Conservation (phyloP, 2,329 filamentous ascomycete species). For the Geosmithia putterillii region DNA sequence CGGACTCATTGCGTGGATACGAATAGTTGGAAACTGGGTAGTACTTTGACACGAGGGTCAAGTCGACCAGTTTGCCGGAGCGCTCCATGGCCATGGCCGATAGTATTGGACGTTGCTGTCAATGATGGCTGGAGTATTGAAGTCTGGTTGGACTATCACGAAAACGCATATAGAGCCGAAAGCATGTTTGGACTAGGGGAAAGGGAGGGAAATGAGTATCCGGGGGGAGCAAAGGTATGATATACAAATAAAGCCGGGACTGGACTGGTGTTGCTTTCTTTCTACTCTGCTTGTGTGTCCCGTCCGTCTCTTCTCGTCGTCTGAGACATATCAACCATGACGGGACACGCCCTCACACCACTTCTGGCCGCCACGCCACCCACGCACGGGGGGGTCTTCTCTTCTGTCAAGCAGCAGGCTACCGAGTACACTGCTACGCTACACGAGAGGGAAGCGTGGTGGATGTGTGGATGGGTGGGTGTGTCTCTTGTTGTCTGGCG, state of each 20-base stretch:
- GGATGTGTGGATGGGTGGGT: no score
- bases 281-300: not conserved
- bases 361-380: not conserved
- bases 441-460: no score
- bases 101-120: not conserved
- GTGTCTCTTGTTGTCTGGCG: not conserved
- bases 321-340: not conserved
- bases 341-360: no score
- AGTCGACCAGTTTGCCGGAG: constrained; percentile 20
- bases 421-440: no score
- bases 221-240: constrained; percentile 4
- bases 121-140: no score
- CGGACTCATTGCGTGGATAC: constrained; percentile 18
- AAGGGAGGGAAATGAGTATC: not conserved
- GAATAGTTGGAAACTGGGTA: constrained; percentile 27
- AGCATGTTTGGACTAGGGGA: not conserved
- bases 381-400: not conserved
- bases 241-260: constrained; percentile 5
- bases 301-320: not conserved
- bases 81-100: constrained; percentile 19
- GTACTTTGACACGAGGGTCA: constrained; percentile 25
- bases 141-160: not conserved
- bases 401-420: not conserved
- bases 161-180: not conserved
- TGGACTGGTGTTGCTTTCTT: not conserved